Conservation (phyloP, 2,329 filamentous ascomycete genomes). For the Colletotrichum siamense region DNA sequence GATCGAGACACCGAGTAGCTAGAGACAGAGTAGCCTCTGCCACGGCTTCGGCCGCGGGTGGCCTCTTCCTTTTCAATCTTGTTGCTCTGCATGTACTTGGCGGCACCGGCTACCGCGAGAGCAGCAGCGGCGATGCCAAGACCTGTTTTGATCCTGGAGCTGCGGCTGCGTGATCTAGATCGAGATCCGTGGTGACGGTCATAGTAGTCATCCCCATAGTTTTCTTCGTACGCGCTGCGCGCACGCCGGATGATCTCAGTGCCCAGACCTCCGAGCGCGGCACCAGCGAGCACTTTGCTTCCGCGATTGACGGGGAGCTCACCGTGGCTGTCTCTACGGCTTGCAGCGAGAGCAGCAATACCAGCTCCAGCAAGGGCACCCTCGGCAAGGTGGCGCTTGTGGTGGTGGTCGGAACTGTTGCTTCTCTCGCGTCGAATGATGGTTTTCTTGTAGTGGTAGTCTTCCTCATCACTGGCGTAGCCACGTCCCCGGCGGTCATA, state of each 20-base stretch:
- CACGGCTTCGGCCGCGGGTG: slow-evolving; percentile 60
- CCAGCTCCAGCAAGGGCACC: slow-evolving; percentile 70
- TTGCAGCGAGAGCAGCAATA: slow-evolving; percentile 62
- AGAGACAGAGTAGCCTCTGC: slow-evolving; percentile 40
- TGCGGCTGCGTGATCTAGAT: slow-evolving; percentile 31
- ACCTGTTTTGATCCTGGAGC: slow-evolving; percentile 62
- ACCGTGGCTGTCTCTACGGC: slow-evolving; percentile 56
- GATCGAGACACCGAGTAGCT: slow-evolving; percentile 49
- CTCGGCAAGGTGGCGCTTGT: slow-evolving; percentile 66
- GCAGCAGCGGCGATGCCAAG: slow-evolving; percentile 68
- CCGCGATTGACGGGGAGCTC: slow-evolving; percentile 57
- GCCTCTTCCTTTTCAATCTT: slow-evolving; percentile 66
- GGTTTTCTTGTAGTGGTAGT: slow-evolving; percentile 49
- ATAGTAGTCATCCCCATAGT: slow-evolving; percentile 7
- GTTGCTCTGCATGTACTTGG: slow-evolving; percentile 67
- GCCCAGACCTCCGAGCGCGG: slow-evolving; percentile 66
- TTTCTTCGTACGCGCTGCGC: slow-evolving; percentile 60
- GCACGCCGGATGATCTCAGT: slow-evolving; percentile 66
- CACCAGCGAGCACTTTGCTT: slow-evolving; percentile 65
- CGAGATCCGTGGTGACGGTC: slow-evolving; percentile 48
- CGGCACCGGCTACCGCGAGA: slow-evolving; percentile 68
- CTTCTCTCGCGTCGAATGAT: slow-evolving; percentile 58
- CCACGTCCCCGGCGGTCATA: slow-evolving; percentile 38
- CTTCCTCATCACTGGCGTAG: slow-evolving; percentile 43
- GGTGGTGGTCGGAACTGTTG: slow-evolving; percentile 51